A percentile compares a stretch with the other conserved stretches of the same genome.
These are phyloP conservation scores for Rosa persica DNA, from an alignment of 306 rosid species.

Conservation along the genomic window DNA sequence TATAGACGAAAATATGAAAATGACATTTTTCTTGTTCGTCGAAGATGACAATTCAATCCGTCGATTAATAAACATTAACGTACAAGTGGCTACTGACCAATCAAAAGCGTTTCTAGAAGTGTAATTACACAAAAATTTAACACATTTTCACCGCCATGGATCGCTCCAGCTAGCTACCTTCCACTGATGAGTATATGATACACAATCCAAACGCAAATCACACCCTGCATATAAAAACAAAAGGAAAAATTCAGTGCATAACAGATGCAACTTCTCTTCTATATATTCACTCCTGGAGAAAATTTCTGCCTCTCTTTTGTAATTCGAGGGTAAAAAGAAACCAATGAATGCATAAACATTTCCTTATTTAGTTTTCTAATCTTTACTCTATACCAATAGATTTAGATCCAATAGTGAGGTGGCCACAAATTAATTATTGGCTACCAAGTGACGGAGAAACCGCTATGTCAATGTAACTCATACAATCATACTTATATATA, in stretches of 20 bases:
- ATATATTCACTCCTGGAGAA: too few relatives aligned
- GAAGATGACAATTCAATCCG: background rate
- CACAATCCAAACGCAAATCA: background rate
- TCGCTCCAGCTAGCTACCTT: background rate
- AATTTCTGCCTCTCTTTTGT: too few relatives aligned
- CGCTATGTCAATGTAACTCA: too few relatives aligned
- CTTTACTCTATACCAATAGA: too few relatives aligned
- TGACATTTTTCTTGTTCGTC: background rate
- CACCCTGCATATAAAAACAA: constrained; percentile 3
- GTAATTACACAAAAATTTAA: background rate
- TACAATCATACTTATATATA: too few relatives aligned
- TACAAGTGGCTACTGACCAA: background rate
- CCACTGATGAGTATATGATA: background rate
- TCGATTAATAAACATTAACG: background rate
- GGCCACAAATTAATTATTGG: too few relatives aligned
- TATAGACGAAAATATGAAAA: background rate
- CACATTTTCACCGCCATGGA: background rate
- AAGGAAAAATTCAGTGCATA: background rate
- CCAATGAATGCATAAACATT: too few relatives aligned
- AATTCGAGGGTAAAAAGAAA: too few relatives aligned
- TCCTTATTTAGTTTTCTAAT: too few relatives aligned
- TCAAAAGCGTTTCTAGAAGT: background rate
- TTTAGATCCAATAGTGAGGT: too few relatives aligned
- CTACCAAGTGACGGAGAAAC: too few relatives aligned
- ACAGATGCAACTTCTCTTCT: too few relatives aligned